Conservation (phyloP, 306 rosid genomes). For the Styphnolobium japonicum region DNA sequence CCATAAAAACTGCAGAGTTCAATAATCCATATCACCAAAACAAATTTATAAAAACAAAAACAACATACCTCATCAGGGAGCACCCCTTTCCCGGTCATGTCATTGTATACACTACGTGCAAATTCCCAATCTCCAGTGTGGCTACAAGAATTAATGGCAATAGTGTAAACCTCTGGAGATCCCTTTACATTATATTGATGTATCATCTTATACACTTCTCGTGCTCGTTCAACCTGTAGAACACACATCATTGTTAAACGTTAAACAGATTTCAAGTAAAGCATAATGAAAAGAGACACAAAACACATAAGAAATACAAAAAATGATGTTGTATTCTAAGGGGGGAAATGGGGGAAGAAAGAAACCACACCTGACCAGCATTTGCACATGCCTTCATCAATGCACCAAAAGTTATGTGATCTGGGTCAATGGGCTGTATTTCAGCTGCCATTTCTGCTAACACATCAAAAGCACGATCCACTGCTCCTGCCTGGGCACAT, state of each 20-base stretch:
- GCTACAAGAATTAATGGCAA: slow-evolving; percentile 86
- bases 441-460: slow-evolving; percentile 89
- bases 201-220: slow-evolving; percentile 75
- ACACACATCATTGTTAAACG: neutral
- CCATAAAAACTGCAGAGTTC: neutral
- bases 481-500: slow-evolving; percentile 94
- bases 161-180: slow-evolving; percentile 92
- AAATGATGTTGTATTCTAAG: neutral
- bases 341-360: neutral
- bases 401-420: slow-evolving; percentile 88
- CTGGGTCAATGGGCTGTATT: slow-evolving; percentile 83
- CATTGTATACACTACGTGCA: slow-evolving; percentile 60
- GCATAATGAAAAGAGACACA: slow-evolving; percentile 6
- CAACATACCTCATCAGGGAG: slow-evolving; percentile 81
- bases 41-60: neutral
- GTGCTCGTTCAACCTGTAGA: slow-evolving; percentile 80
- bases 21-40: neutral
- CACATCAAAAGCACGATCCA: slow-evolving; percentile 96
- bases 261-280: slow-evolving; percentile 20
- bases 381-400: slow-evolving; percentile 86
- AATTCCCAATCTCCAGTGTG: slow-evolving; percentile 91
- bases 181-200: slow-evolving; percentile 72
- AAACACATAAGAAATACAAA: neutral
- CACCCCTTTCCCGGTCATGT: slow-evolving; percentile 75
- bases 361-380: slow-evolving; percentile 77